Evolutionary conservation across 306 rosid genomes (phyloP).

Genomic region (Gleditsia sinensis): DNA sequence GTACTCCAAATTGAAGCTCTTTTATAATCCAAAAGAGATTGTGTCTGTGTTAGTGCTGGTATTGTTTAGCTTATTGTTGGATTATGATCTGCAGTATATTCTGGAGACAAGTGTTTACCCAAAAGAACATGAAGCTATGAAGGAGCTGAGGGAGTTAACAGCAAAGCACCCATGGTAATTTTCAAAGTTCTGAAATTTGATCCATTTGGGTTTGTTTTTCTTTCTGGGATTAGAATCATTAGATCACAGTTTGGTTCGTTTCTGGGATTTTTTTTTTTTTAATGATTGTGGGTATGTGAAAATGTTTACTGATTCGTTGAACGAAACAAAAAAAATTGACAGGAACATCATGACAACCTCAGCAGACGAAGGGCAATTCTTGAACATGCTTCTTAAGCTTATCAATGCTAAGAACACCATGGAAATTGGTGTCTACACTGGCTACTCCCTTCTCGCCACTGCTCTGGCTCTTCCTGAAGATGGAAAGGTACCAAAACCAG

Average conservation of each 20-base stretch:
- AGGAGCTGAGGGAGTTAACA: slow-evolving; percentile 84
- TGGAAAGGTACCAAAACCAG: slow-evolving; percentile 68
- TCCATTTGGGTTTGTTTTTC: no score
- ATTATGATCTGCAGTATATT: slow-evolving; percentile 57
- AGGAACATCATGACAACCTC: slow-evolving; percentile 98
- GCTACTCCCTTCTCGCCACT: slow-evolving; percentile 91
- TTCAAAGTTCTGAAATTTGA: no score
- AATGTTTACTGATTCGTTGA: slow-evolving; percentile 16
- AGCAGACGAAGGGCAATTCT: slow-evolving; percentile 92
- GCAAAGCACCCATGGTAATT: slow-evolving; percentile 88
- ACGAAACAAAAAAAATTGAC: slow-evolving; percentile 30
- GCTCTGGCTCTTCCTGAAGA: slow-evolving; percentile 94
- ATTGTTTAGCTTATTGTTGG: no score
- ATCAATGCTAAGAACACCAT: slow-evolving; percentile 93
- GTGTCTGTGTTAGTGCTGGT: no score
- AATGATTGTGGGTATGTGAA: not conserved
- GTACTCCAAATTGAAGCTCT: slow-evolving; percentile 32
- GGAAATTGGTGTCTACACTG: slow-evolving; percentile 97
- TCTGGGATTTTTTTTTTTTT: not conserved
- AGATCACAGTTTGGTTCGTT: no score
- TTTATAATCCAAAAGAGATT: no score
- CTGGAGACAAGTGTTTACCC: slow-evolving; percentile 92
- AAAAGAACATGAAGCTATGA: slow-evolving; percentile 89
- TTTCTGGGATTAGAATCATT: no score
- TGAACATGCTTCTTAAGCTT: slow-evolving; percentile 83